Evolutionary conservation across 2,329 filamentous ascomycete species (phyloP), one percentile per base, ranked within the genome.

Genomic region (Trichophyton simii): DNA sequence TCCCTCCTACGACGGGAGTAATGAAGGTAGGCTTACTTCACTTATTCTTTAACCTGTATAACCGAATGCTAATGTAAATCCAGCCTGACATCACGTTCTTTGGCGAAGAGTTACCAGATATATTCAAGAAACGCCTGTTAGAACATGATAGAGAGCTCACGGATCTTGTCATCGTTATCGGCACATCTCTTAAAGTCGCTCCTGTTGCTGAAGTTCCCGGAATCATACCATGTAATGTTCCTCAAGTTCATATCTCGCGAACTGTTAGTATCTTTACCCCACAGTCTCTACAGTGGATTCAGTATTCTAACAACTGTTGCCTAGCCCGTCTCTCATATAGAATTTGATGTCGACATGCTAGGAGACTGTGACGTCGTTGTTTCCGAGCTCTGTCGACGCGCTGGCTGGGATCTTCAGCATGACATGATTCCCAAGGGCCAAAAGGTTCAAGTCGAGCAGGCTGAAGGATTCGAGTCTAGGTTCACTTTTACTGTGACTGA

Each of bases 81-180:
- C 13, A 82, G 80, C 94, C 94, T 7, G 92, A 97, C 76, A 97
- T 99, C 71, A 97, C 90, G 55, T 97, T 99, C 78, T 97, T 97
- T 69, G 92, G 92, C 67, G 94, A 99, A 76, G 82, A 86, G 58
- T 85, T 99, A 0, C 91, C 92, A 0, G 85, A 89, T 67, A 83
- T 84, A 66, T 99, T 99, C 74, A 88, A 87, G 62, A 79, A 83
- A 58, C 87, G 91, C 6, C 82, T 97, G 13, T 84, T 88, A n/a
- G 81, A 89, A 63, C 82, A 89, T 67, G 94, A 99, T 73, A 84
- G 85, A 63, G 83, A 89, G 65, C 79, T 83, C 62, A 89, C 88
- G 1, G 94, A 99, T 72, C 81, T 99, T 15, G 88, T 97, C 66
- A 86, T 99, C 66, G 91, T 97, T 66, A 96, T 99, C 68, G 94